Evolutionary conservation across 768 basidiomycete species (phyloP), one percentile per base, ranked within the genome.

Genomic region (Rubroboletus pulcherrimus): DNA sequence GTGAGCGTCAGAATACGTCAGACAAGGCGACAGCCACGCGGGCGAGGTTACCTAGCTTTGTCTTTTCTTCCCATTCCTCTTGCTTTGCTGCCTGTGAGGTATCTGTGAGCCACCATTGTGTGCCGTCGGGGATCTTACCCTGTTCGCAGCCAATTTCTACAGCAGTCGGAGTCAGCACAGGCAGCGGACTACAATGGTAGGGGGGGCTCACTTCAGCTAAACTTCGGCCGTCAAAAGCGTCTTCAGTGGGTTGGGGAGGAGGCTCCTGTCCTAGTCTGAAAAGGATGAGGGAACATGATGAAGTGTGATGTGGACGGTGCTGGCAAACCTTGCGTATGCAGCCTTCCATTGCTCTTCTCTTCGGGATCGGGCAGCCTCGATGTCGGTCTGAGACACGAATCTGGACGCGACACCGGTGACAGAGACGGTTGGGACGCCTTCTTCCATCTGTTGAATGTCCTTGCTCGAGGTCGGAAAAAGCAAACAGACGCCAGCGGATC

Each of bases 51-150:
- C 72, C 79, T 73, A 93, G 81, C 69, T 91, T 92, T 57, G 84
- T 90, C 68, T 89, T 89, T 70, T 91, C 89, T 67, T 93, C 91
- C 89, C 90, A 93, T 82, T 93, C 89, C 70, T 93, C 91, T 73
- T 93, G 90, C 71, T 93, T 92, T 60, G 89, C 90, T 65, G 86
- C 83, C 89, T 91, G 60, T 19, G 47, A 2, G 35, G 42, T 43
- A 24, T 53, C 41, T 51, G 33, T 68, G 52, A 65, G 41, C 43
- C 51, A 43, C 33, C 46, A 33, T 19, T 47, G 48, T 35, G 53
- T 43, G 53, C 21, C 6, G 40, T 35, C 51, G 31, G 41, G 57
- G 5, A 53, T 68, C 77, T 69, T 69, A 90, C 90, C 79, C 82
- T 89, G 70, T 93, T 93, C 42, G 90, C 89, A 62, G 91, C 91